Conservation (phyloP, 768 basidiomycete genomes). For the Sistotremastrum niveocremeum region DNA sequence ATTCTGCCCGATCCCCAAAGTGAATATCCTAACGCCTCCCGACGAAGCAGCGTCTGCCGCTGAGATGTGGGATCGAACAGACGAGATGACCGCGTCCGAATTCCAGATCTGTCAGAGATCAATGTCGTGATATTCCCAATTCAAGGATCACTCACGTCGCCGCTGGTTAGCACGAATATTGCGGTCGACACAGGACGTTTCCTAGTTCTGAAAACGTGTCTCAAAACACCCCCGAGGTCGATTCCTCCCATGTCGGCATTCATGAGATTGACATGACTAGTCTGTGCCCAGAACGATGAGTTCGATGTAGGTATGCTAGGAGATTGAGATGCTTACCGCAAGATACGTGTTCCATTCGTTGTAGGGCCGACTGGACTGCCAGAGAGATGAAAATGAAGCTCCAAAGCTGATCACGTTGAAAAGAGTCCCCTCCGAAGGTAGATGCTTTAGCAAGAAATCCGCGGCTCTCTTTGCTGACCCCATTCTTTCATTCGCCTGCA, state of each 20-base stretch:
- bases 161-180: conserved; percentile 49
- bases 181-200: conserved; percentile 25
- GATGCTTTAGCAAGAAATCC: conserved; percentile 30
- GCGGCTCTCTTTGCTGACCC: conserved; percentile 36
- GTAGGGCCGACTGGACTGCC: conserved; percentile 22
- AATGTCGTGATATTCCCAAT: too few relatives aligned
- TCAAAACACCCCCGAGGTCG: conserved; percentile 30
- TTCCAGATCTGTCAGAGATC: too few relatives aligned
- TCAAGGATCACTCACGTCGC: conserved; percentile 21
- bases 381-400: conserved; percentile 15
- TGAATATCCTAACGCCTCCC: conserved; percentile 22
- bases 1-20: conserved; percentile 40
- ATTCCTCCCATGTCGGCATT: conserved; percentile 36
- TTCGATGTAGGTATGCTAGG: too few relatives aligned
- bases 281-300: conserved; percentile 16
- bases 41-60: too few relatives aligned
- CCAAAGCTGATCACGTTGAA: conserved; percentile 54
- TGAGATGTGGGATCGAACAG: too few relatives aligned
- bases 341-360: conserved; percentile 14
- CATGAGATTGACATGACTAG: conserved; percentile 25
- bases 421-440: conserved; percentile 26
- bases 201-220: conserved; percentile 23
- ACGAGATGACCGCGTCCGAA: too few relatives aligned
- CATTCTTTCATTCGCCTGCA: conserved; percentile 25
- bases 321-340: conserved; percentile 22